Base-by-base conservation (phyloP, 257 asterid genomes). In the Primulina tabacum region DNA sequence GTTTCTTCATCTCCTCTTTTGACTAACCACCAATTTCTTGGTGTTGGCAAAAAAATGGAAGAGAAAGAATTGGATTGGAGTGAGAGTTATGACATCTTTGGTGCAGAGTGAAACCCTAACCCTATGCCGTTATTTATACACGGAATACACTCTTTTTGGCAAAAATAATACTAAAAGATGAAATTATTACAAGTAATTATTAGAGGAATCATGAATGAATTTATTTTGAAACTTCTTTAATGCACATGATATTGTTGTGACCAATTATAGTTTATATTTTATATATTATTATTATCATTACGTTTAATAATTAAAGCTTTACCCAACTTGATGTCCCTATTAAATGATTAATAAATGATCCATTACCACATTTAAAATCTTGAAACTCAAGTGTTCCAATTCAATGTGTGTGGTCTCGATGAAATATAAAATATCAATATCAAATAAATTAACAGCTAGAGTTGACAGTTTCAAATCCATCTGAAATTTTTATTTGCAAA, bases 21-120 rank as follows among this genome's bases (percentile, higher is more conserved):
- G n/a, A 8, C 33, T 30, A n/a, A 28, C 17, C 4, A 32, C 18
- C 21, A 17, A n/a, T 74, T 62, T 35, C 16, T 37, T 7, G 24
- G 56, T 2, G 8, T 14, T 50, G 30, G 4, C 2, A 2, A 28
- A 28, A 28, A 64, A 57, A 16, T 47, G 47, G 72, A 58, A 58
- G 68, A 56, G 47, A 59, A 60, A 75, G 63, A 9, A n/a, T 2
- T 32, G 5, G 59, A 16, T 6, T 34, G 2, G 61, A 73, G 11
- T 18, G 52, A 55, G 29, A 57, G 60, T 37, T 74, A 58, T 71
- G 79, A 58, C 60, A 71, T 53, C 34, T 64, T 65, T 73, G 53
- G 52, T 72, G 74, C 73, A 17, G 69, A 72, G 69, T 75, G 72
- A 82, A 83, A 79, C 92, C 90, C 90, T 84, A 77, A 89, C 85